Evolutionary conservation across 345 rosid species (phyloP), one percentile per base, ranked within the genome.

Genomic region (Hibiscus trionum): DNA sequence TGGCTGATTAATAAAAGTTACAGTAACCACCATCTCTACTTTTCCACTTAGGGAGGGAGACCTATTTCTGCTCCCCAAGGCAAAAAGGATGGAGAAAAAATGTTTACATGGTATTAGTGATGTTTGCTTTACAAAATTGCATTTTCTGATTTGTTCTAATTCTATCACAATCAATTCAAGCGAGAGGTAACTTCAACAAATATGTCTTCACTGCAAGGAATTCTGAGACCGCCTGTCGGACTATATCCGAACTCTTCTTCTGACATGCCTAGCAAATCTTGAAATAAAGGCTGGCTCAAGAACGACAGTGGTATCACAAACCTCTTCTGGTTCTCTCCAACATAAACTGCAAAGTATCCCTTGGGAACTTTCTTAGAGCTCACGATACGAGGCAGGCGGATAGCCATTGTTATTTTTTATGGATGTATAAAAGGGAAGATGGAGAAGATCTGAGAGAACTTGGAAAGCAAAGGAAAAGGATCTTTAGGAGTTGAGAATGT

Each of bases 191-290:
- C 27, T 2, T 69, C 27, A 11, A 58, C 16, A 69, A 82, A 84
- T 33, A 53, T 27, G 12, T 78, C 82, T 75, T 82, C 81, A 6
- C 55, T 67, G 71, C 84, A 84, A 1, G 84, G 81, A 67, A 82
- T 78, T 2, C 81, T 82, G 70, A 82, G 80, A 27, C 82, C 80
- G 0, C 81, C 85, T 74, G 69, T 82, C 11, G 84, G 85, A 77
- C 15, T 46, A 57, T 69, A 80, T 26, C 87, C 82, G 21, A 80
- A 82, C 59, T 80, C 87, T 72, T 80, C 82, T 60, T 82, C 82
- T 7, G 79, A 75, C 44, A 47, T 72, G 33, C 69, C 39, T 19
- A 82, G 72, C 76, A 84, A 76, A 14, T 69, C 76, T 16, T 71
- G 85, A 31, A 84, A 84, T 19, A 68, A 46, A 71, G 77, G 75